phyloP scores from a whole-genome alignment of 306 rosid genomes.

The Pyrus betulifolia region DNA sequence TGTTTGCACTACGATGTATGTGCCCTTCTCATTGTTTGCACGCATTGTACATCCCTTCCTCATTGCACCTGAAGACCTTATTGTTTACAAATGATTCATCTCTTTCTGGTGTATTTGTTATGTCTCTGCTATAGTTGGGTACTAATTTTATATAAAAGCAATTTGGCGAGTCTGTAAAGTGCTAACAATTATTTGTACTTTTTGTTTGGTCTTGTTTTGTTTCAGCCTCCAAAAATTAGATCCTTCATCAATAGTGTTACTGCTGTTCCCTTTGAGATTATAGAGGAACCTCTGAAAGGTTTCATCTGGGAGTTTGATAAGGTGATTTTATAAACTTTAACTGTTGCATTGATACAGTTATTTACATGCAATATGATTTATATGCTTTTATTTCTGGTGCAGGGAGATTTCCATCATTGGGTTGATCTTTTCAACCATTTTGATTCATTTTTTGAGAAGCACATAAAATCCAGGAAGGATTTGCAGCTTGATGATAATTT shows the following conservation, averaged over 20 bases:
- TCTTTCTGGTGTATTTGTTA: background rate
- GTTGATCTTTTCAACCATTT: conserved; percentile 92
- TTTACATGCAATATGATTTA: conserved; percentile 25
- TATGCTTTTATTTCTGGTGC: conserved; percentile 29
- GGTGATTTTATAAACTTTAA: conserved; percentile 42
- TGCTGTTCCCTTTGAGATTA: conserved; percentile 76
- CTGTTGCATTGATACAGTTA: conserved; percentile 8
- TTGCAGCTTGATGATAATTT: conserved; percentile 73
- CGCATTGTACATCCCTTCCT: background rate
- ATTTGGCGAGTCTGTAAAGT: background rate
- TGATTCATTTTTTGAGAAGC: conserved; percentile 96
- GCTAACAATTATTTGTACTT: conserved; percentile 4
- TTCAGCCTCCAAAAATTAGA: conserved; percentile 89
- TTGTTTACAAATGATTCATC: background rate
- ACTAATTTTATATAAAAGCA: background rate
- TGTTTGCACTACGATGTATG: background rate
- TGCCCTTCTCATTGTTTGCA: background rate
- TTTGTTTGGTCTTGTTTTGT: conserved; percentile 26
- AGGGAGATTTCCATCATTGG: conserved; percentile 99
- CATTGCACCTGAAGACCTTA: background rate
- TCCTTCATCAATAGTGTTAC: conserved; percentile 68
- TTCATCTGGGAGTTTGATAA: conserved; percentile 93
- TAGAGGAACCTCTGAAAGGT: conserved; percentile 75
- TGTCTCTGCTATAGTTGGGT: background rate
- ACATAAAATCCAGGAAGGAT: conserved; percentile 85